phyloP scores from a whole-genome alignment of 352 stramenopile species.

The Thalassiosira hispida region DNA sequence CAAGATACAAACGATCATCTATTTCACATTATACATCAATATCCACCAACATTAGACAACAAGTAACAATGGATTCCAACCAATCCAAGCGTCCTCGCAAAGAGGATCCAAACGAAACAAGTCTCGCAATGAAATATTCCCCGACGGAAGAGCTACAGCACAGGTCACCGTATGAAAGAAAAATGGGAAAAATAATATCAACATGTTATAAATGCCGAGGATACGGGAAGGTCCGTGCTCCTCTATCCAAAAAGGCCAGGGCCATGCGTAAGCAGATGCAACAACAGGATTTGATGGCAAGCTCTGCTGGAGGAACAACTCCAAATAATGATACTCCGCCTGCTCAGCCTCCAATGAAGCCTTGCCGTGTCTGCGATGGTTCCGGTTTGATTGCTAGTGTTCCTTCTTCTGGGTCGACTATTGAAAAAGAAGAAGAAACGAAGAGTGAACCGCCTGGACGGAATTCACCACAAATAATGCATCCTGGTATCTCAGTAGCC shows the following conservation, averaged over 20 bases:
- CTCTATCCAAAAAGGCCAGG: constrained; percentile 59
- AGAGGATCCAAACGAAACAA: background rate
- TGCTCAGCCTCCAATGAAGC: constrained; percentile 37
- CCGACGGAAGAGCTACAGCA: background rate
- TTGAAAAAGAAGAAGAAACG: background rate
- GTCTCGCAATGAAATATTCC: constrained; percentile 4
- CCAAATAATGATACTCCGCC: background rate
- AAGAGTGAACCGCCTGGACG: background rate
- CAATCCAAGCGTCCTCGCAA: constrained; percentile 9
- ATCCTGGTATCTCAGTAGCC: constrained; percentile 49
- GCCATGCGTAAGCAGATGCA: constrained; percentile 20
- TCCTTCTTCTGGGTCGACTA: background rate
- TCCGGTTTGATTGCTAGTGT: constrained; percentile 40
- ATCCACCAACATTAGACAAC: too few species aligned
- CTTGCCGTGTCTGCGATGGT: constrained; percentile 46
- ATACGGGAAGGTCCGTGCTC: constrained; percentile 56
- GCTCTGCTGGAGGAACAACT: background rate
- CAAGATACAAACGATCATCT: background rate
- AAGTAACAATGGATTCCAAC: background rate
- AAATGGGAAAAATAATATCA: constrained; percentile 34
- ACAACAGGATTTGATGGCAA: constrained; percentile 16
- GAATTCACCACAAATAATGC: background rate
- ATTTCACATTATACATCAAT: background rate
- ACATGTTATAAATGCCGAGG: constrained; percentile 67
- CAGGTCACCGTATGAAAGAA: constrained; percentile 45